Evolutionary conservation across 2,329 filamentous ascomycete genomes (phyloP).

Genomic region (Trichoderma brevicompactum): DNA sequence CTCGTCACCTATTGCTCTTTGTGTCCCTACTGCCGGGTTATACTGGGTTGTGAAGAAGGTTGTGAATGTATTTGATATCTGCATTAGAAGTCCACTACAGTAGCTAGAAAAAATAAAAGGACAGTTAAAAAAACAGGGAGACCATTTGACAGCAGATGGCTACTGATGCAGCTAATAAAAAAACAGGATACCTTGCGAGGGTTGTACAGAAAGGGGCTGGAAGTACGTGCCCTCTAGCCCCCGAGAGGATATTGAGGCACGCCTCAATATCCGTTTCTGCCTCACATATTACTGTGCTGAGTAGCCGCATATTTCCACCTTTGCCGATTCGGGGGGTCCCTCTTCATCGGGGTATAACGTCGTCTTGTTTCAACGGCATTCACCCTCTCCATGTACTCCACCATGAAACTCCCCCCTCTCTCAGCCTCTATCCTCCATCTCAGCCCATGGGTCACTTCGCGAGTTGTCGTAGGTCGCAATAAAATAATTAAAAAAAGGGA

Average conservation of each 20-base stretch:
- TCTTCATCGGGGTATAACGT: constrained; percentile 31
- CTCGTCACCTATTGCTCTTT: no score
- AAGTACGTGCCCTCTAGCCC: constrained; percentile 12
- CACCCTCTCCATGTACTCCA: constrained; percentile 27
- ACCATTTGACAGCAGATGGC: constrained; percentile 39
- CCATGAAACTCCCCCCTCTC: constrained; percentile 33
- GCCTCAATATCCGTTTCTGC: constrained; percentile 27
- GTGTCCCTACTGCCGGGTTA: no score
- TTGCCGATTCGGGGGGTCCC: constrained; percentile 26
- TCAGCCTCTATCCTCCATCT: constrained; percentile 40
- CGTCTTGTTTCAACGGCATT: constrained; percentile 29
- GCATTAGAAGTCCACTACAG: constrained; percentile 67
- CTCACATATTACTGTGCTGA: constrained; percentile 29
- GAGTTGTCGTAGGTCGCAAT: constrained; percentile 33
- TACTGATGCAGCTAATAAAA: constrained; percentile 37
- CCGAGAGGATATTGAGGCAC: constrained; percentile 29
- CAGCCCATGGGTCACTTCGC: constrained; percentile 37
- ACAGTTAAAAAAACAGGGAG: constrained; percentile 35
- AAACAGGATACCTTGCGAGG: constrained; percentile 28
- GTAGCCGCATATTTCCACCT: constrained; percentile 30
- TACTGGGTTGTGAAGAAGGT: constrained; percentile 24
- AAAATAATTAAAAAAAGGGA: constrained; percentile 33
- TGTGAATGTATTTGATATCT: constrained; percentile 60
- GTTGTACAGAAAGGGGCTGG: constrained; percentile 15
- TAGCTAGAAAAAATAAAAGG: constrained; percentile 50